Percentiles rank a stretch among this genome's conserved stretches.
These are phyloP conservation scores for Adiantum capillusveneris DNA, from an alignment of 75 land plant genomes.

Conservation along the genomic window DNA sequence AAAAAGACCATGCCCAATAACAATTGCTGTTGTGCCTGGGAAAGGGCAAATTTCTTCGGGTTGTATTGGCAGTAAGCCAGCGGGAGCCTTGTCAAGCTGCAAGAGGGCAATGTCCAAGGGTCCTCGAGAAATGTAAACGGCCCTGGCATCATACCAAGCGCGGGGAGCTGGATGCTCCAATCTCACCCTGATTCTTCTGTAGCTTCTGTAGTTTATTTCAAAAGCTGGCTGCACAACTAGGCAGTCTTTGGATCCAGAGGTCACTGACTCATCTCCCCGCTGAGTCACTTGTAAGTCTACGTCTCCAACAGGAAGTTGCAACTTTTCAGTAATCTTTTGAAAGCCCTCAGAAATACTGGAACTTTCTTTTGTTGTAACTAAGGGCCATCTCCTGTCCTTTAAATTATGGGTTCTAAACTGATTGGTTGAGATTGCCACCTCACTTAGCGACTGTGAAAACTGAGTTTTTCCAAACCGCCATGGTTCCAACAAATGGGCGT, in stretches of 20 bases:
- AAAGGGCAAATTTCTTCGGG: slow-evolving; percentile 45
- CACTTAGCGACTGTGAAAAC: slow-evolving; percentile 7
- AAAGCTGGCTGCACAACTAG: slow-evolving; percentile 2
- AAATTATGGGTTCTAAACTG: too few species aligned
- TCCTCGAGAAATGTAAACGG: slow-evolving; percentile 69
- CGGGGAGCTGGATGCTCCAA: slow-evolving; percentile 48
- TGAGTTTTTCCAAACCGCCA: slow-evolving; percentile 78
- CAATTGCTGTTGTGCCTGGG: slow-evolving; percentile 56
- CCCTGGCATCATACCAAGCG: slow-evolving; percentile 72
- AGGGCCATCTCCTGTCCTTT: too few species aligned
- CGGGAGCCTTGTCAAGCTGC: slow-evolving; percentile 52
- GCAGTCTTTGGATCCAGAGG: slow-evolving; percentile 4
- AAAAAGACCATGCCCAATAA: slow-evolving; percentile 90
- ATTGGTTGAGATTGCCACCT: not conserved
- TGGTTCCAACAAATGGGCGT: slow-evolving; percentile 93
- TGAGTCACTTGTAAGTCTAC: not conserved
- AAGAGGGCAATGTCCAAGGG: slow-evolving; percentile 82
- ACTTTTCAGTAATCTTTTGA: not conserved
- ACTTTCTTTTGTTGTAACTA: not conserved
- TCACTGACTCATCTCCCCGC: not conserved
- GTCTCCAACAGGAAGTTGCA: not conserved
- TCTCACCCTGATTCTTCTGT: slow-evolving; percentile 55
- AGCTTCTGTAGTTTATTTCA: slow-evolving; percentile 16
- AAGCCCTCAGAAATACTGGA: not conserved
- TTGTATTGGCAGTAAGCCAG: slow-evolving; percentile 41